Evolutionary conservation across 352 stramenopile genomes (phyloP).

Genomic region (Phytophthora fragariae): DNA sequence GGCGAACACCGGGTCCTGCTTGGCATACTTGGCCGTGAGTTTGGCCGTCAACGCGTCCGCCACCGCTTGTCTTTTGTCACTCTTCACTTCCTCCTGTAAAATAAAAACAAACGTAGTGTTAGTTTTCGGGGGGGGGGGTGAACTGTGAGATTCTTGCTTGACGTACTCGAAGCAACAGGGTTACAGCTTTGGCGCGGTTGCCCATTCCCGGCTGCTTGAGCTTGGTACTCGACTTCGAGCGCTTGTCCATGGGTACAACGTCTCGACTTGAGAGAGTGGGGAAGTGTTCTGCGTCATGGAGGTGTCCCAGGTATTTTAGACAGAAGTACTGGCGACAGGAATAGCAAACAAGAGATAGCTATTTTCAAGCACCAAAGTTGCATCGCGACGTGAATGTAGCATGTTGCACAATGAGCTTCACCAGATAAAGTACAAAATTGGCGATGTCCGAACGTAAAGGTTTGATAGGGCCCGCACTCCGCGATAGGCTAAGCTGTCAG

Average conservation of each 20-base stretch:
- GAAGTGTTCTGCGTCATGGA: neutral
- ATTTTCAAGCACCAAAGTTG: constrained; percentile 9
- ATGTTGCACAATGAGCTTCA: too few relatives aligned
- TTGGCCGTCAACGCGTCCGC: constrained; percentile 61
- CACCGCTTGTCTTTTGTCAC: constrained; percentile 66
- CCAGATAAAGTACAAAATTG: too few relatives aligned
- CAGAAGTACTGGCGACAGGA: constrained; percentile 8
- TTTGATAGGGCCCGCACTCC: too few relatives aligned
- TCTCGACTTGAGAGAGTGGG: constrained; percentile 6
- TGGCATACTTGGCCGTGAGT: constrained; percentile 65
- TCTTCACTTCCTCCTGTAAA: constrained; percentile 62
- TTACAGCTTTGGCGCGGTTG: constrained; percentile 33
- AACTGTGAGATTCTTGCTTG: neutral
- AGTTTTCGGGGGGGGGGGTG: neutral
- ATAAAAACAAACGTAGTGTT: neutral
- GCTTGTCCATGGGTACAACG: constrained; percentile 30
- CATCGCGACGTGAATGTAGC: constrained; percentile 1
- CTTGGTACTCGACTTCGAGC: constrained; percentile 21
- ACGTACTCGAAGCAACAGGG: constrained; percentile 32
- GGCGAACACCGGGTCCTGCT: constrained; percentile 58
- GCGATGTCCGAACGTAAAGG: too few relatives aligned
- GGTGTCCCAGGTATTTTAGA: constrained; percentile 13
- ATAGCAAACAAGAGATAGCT: constrained; percentile 11
- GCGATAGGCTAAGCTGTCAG: too few relatives aligned
- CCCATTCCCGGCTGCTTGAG: constrained; percentile 24